Base-by-base conservation (phyloP, 1,139 yeast species). In the Pichia sp. region DNA sequence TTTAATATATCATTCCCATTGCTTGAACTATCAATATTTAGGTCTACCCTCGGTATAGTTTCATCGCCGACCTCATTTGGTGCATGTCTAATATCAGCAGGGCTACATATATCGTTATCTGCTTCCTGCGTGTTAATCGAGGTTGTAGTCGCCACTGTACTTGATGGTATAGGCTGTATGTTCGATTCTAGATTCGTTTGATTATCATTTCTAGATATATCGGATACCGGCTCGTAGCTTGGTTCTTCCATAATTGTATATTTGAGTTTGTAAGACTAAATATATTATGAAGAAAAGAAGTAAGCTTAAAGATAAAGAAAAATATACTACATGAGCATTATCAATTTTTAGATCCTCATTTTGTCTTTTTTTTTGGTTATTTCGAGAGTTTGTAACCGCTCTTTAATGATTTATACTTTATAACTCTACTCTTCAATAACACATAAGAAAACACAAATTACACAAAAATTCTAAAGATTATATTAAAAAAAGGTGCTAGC, bases 401-500 rank as follows among this genome's bases (percentile, higher is more conserved):
- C n/a, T n/a, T n/a, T n/a, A n/a, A n/a, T n/a, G n/a, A n/a, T n/a
- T n/a, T n/a, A n/a, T n/a, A n/a, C n/a, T n/a, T n/a, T n/a, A n/a
- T n/a, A n/a, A n/a, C n/a, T n/a, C n/a, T n/a, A n/a, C n/a, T n/a
- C n/a, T n/a, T n/a, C n/a, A 30, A 30, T 30, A 30, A 15, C 16
- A n/a, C 16, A 32, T 16, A 16, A 18, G 13, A 32, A 8, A 13
- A 32, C 7, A 32, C 22, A 7, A 18, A 32, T 18, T 16, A 16
- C 11, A 16, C 23, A 18, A 32, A n/a, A n/a, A n/a, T n/a, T 11
- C 11, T 9, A 18, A 4, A 18, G 7, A 16, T 4, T 3, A 11
- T 18, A 16, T 52, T 50, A 63, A 30, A 63, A 62, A 26, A 59
- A 58, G 20, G 57, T 56, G 26, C 42, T 49, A 1, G 63, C 62